Percentiles rank a stretch among this genome's conserved stretches.
phyloP scores from a whole-genome alignment of 805 yeast species.

The Clavispora phyllophila region DNA sequence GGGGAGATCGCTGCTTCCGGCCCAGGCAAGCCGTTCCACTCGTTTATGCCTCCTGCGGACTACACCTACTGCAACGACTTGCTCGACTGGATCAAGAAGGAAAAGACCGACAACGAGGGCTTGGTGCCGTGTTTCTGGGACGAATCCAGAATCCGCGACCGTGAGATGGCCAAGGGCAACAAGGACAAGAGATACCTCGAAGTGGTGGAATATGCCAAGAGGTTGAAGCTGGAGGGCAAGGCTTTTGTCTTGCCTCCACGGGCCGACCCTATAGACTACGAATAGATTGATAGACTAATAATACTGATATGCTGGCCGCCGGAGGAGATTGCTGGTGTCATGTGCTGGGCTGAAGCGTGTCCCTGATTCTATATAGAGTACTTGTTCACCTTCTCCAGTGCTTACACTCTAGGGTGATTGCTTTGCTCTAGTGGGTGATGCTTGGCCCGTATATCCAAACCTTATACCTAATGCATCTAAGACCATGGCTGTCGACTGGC shows the following conservation, averaged over 20 bases:
- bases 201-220: constrained; percentile 11
- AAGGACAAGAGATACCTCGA: constrained; percentile 13
- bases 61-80: constrained; percentile 17
- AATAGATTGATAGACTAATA: neutral
- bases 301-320: too few species aligned
- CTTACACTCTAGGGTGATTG: too few species aligned
- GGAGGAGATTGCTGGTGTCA: too few species aligned
- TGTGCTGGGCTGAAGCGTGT: too few species aligned
- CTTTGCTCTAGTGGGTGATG: too few species aligned
- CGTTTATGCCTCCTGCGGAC: constrained; percentile 16
- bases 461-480: too few species aligned
- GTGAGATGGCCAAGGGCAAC: constrained; percentile 12
- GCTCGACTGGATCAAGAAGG: constrained; percentile 9
- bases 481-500: too few species aligned
- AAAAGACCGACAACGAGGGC: constrained; percentile 13
- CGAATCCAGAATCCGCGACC: constrained; percentile 7
- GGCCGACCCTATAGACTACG: neutral
- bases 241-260: constrained; percentile 15
- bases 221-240: constrained; percentile 12
- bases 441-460: too few species aligned
- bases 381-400: too few species aligned
- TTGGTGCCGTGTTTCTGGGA: constrained; percentile 20
- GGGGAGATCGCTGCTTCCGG: constrained; percentile 10
- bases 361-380: too few species aligned
- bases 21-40: constrained; percentile 14